phyloP scores from a whole-genome alignment of 306 rosid species.

The Prinsepia uniflora region DNA sequence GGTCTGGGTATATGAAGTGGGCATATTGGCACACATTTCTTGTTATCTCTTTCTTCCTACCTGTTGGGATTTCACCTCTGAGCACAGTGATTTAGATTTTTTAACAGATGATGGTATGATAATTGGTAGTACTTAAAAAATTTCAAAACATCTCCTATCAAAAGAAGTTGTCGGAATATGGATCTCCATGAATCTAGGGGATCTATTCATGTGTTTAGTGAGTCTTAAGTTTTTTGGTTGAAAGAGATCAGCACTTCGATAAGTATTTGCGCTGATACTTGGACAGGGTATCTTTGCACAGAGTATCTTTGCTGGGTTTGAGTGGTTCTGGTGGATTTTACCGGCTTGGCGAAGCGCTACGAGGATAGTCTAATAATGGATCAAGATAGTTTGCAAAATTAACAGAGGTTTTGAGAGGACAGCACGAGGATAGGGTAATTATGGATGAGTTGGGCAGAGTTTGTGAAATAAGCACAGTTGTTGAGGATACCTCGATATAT shows the following conservation, averaged over 20 bases:
- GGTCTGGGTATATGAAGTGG: conserved; percentile 24
- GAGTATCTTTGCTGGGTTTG: conserved; percentile 25
- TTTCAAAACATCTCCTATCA: background rate
- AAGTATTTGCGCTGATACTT: conserved; percentile 23
- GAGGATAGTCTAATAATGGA: conserved; percentile 27
- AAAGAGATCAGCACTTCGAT: conserved; percentile 23
- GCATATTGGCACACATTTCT: conserved; percentile 19
- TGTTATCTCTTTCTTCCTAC: conserved; percentile 2
- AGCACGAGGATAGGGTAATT: conserved; percentile 15
- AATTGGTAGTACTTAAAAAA: conserved; percentile 3
- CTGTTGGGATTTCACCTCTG: background rate
- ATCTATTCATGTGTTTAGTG: conserved; percentile 13
- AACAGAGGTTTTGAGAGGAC: conserved; percentile 1
- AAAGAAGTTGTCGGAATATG: conserved; percentile 14
- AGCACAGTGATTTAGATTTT: background rate
- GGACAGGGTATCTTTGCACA: conserved; percentile 25
- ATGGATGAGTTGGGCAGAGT: conserved; percentile 20
- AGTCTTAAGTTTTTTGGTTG: conserved; percentile 25
- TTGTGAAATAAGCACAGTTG: conserved; percentile 17
- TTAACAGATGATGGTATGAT: background rate
- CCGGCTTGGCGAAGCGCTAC: conserved; percentile 14
- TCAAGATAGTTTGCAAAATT: conserved; percentile 17
- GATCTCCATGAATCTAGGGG: conserved; percentile 22
- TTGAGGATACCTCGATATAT: conserved; percentile 1
- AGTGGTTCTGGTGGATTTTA: conserved; percentile 15